Evolutionary conservation across 2,329 filamentous ascomycete genomes (phyloP).

Genomic region (Phaeomoniella chlamydospora): DNA sequence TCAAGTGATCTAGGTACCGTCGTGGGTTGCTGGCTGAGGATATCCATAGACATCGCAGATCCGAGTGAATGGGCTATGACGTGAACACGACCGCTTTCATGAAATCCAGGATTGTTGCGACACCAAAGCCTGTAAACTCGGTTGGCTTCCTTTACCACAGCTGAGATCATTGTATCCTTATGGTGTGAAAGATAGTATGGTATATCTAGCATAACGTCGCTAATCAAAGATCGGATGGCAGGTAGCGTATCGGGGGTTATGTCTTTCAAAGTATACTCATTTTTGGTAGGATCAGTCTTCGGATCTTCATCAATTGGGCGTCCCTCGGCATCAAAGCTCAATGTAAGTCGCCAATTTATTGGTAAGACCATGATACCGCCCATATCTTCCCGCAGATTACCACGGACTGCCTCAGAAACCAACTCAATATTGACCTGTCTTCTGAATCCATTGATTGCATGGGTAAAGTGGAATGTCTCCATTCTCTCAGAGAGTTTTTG

Average conservation of each 20-base stretch:
- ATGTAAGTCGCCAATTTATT: constrained; percentile 80
- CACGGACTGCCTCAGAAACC: constrained; percentile 56
- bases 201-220: constrained; percentile 96
- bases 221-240: constrained; percentile 84
- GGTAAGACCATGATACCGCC: constrained; percentile 89
- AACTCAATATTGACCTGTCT: constrained; percentile 77
- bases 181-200: constrained; percentile 96
- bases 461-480: constrained; percentile 94
- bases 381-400: constrained; percentile 59
- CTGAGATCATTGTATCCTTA: constrained; percentile 85
- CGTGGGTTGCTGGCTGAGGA: constrained; percentile 80
- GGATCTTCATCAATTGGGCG: constrained; percentile 32
- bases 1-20: constrained; percentile 36
- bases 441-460: constrained; percentile 83
- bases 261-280: constrained; percentile 60
- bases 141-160: constrained; percentile 81
- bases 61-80: constrained; percentile 87
- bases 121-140: constrained; percentile 94
- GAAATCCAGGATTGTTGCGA: constrained; percentile 77
- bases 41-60: constrained; percentile 85
- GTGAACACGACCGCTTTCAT: constrained; percentile 69
- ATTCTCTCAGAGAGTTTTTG: constrained; percentile 91
- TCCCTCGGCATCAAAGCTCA: constrained; percentile 69
- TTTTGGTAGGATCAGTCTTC: constrained; percentile 42
- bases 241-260: constrained; percentile 87